Evolutionary conservation across 352 stramenopile genomes (phyloP).

Genomic region (Pythium diclinum): DNA sequence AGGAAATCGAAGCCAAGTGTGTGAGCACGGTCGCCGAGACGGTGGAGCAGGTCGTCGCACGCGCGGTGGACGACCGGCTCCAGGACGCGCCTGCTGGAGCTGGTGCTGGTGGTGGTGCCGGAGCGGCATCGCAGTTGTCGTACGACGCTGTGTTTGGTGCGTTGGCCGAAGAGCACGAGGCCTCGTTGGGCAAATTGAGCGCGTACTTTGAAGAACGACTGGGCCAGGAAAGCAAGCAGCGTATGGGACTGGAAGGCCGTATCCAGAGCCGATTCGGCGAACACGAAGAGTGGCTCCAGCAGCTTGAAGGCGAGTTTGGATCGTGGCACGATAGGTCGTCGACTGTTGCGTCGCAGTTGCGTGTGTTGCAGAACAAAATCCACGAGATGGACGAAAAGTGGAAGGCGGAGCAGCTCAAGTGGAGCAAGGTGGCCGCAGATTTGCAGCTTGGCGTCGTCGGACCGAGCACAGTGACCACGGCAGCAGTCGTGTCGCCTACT

Average conservation of each 20-base stretch:
- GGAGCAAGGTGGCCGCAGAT: constrained; percentile 26
- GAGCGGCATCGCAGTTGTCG: constrained; percentile 26
- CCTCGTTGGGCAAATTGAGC: constrained; percentile 63
- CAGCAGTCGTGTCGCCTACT: background rate
- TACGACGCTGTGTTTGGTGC: constrained; percentile 52
- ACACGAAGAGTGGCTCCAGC: constrained; percentile 79
- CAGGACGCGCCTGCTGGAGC: constrained; percentile 4
- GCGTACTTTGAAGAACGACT: constrained; percentile 63
- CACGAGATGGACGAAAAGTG: constrained; percentile 31
- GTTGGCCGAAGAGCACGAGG: constrained; percentile 67
- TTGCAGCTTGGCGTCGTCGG: constrained; percentile 5
- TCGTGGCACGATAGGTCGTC: constrained; percentile 47
- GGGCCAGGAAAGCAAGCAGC: constrained; percentile 58
- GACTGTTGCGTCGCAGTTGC: constrained; percentile 33
- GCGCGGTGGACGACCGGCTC: constrained; percentile 19
- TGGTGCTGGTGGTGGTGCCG: background rate
- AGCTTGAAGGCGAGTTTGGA: constrained; percentile 67
- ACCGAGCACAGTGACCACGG: background rate
- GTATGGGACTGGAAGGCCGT: constrained; percentile 54
- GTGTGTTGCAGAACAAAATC: constrained; percentile 32
- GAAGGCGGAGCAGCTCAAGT: constrained; percentile 29
- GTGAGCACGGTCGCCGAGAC: constrained; percentile 28
- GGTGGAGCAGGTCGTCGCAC: constrained; percentile 17
- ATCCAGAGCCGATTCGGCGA: constrained; percentile 53
- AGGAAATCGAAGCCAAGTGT: constrained; percentile 37